phyloP scores from a whole-genome alignment of 495 filamentous ascomycete genomes.

The Penicillium goetzii region DNA sequence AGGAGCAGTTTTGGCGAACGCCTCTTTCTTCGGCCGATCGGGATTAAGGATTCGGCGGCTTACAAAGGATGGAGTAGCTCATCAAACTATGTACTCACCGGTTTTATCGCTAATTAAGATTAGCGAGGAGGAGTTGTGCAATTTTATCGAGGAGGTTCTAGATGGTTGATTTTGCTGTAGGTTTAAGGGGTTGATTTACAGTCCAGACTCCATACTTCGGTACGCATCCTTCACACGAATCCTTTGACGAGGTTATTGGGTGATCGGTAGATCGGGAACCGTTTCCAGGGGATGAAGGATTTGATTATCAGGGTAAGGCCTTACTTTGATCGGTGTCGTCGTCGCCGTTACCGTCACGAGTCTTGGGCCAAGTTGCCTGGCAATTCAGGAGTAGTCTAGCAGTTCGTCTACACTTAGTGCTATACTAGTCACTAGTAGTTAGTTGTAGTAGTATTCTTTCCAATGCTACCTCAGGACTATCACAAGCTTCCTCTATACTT shows the following conservation, averaged over 20 bases:
- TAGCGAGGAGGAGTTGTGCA: neutral
- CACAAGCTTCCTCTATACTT: neutral
- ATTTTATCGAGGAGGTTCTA: neutral
- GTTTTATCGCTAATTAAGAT: neutral
- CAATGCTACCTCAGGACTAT: neutral
- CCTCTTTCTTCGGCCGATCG: slow-evolving; percentile 1
- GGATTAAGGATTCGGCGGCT: neutral
- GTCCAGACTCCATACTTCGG: neutral
- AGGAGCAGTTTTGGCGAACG: neutral
- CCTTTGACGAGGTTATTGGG: neutral
- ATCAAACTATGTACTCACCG: neutral
- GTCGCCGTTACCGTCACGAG: neutral
- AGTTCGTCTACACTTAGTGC: no score
- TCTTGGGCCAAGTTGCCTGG: neutral
- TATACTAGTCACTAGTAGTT: neutral
- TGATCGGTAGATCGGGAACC: neutral
- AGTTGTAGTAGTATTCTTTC: neutral
- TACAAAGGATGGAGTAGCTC: neutral
- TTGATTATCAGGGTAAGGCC: neutral
- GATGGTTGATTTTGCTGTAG: neutral
- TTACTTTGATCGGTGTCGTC: neutral
- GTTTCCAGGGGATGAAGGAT: neutral
- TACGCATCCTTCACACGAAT: neutral
- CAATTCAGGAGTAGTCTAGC: neutral
- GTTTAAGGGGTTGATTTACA: neutral